These are phyloP conservation scores for Macrolepiota albuminosa DNA, from an alignment of 768 basidiomycete species.

Conservation along the genomic window DNA sequence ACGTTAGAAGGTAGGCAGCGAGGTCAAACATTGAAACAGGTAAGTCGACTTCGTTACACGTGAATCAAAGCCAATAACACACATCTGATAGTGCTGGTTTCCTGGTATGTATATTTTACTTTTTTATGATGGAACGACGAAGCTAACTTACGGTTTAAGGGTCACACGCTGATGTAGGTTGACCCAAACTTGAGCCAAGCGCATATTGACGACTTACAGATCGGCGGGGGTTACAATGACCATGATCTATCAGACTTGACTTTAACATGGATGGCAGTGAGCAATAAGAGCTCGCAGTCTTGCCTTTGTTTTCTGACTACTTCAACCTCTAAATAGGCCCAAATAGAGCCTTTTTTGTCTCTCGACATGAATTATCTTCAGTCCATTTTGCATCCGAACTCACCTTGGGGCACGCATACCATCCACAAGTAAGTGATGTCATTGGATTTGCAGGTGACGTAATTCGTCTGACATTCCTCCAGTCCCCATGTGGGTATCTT, in stretches of 20 bases:
- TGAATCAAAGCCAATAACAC: neutral
- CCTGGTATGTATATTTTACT: constrained; percentile 36
- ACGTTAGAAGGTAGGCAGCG: constrained; percentile 45
- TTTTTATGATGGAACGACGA: neutral
- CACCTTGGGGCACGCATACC: constrained; percentile 55
- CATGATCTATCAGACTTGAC: constrained; percentile 68
- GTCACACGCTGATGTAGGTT: constrained; percentile 36
- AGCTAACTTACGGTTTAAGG: constrained; percentile 16
- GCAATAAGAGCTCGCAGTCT: constrained; percentile 7
- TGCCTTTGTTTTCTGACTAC: neutral
- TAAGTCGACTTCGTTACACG: constrained; percentile 16
- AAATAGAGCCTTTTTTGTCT: constrained; percentile 50
- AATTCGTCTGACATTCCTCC: neutral
- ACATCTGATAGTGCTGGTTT: constrained; percentile 60
- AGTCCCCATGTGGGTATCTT: constrained; percentile 58
- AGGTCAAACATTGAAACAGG: constrained; percentile 61
- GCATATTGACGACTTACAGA: constrained; percentile 28
- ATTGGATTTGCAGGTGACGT: neutral
- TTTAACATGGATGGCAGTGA: constrained; percentile 60
- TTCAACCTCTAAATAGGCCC: constrained; percentile 35
- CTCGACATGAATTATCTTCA: constrained; percentile 51
- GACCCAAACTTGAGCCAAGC: neutral
- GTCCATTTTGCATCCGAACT: constrained; percentile 44
- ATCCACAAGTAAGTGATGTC: constrained; percentile 54
- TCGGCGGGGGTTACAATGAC: constrained; percentile 64